A percentile compares a stretch with the other conserved stretches of the same genome.
These are phyloP conservation scores for Neurospora tetraspora DNA, from an alignment of 495 filamentous ascomycete genomes.

Conservation along the genomic window DNA sequence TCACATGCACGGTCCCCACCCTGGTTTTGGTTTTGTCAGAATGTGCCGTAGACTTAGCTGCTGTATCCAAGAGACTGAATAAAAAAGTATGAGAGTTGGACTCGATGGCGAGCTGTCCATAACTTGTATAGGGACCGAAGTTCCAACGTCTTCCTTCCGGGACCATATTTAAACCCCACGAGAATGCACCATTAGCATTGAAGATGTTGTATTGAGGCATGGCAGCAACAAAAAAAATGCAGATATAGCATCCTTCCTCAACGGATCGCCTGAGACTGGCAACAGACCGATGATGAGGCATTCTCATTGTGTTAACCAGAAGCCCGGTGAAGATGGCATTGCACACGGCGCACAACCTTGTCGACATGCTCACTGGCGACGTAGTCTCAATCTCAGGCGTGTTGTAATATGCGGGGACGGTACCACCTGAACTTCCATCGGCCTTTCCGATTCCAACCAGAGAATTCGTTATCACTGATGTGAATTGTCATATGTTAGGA, in stretches of 20 bases:
- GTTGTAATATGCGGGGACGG: background rate
- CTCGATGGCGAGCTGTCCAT: fast-evolving
- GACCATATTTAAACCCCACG: too few relatives aligned
- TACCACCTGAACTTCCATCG: background rate
- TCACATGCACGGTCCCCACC: background rate
- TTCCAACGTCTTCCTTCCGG: fast-evolving
- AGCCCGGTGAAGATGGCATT: background rate
- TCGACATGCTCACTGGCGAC: background rate
- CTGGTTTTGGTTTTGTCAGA: background rate
- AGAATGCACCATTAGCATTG: too few relatives aligned
- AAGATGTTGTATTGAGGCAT: fast-evolving
- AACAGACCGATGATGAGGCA: background rate
- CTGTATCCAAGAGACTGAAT: background rate
- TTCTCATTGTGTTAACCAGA: fast-evolving
- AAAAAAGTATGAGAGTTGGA: fast-evolving
- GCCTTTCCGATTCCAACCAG: background rate
- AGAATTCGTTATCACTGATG: background rate
- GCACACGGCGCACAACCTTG: background rate
- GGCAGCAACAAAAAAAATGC: background rate
- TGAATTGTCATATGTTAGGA: background rate
- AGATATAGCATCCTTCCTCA: background rate
- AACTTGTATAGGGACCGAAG: fast-evolving
- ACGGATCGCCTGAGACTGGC: background rate
- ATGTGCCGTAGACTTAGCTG: background rate
- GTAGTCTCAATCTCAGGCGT: background rate